phyloP scores from a whole-genome alignment of 805 yeast species.

The Metschnikowia matae region DNA sequence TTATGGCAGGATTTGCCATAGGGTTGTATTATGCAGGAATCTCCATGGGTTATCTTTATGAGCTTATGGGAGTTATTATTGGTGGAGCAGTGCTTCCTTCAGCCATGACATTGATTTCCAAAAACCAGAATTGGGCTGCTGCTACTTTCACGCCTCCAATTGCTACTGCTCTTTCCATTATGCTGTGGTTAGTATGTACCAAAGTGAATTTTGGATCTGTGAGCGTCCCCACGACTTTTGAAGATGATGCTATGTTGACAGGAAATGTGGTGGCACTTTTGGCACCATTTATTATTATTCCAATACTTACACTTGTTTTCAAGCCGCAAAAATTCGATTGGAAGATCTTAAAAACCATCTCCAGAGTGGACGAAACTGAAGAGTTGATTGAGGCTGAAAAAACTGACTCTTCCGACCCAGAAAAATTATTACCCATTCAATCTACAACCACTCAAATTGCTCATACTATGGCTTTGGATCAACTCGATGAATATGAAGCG shows the following conservation, averaged over 20 bases:
- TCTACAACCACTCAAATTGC: conserved; percentile 40
- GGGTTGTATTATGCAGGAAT: conserved; percentile 80
- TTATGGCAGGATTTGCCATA: conserved; percentile 79
- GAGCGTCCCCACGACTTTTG: conserved; percentile 53
- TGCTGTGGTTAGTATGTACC: conserved; percentile 47
- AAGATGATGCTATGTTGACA: conserved; percentile 82
- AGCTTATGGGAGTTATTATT: conserved; percentile 84
- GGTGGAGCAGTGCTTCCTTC: conserved; percentile 84
- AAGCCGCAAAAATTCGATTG: conserved; percentile 76
- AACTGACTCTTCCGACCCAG: conserved; percentile 18
- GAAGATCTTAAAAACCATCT: conserved; percentile 54
- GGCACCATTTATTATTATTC: conserved; percentile 64
- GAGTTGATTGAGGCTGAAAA: conserved; percentile 49
- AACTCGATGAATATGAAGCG: conserved; percentile 25
- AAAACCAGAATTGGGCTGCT: conserved; percentile 61
- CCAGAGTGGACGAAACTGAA: conserved; percentile 67
- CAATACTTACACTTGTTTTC: conserved; percentile 59
- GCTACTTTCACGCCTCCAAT: conserved; percentile 74
- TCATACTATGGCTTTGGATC: conserved; percentile 30
- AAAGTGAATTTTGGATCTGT: conserved; percentile 31
- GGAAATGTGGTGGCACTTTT: conserved; percentile 83
- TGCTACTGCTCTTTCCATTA: conserved; percentile 70
- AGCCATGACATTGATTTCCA: conserved; percentile 60
- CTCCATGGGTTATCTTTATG: conserved; percentile 82
- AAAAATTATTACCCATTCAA: conserved; percentile 31